Base-by-base conservation (phyloP, 805 yeast species). In the Dipodascopsis uninucleata region DNA sequence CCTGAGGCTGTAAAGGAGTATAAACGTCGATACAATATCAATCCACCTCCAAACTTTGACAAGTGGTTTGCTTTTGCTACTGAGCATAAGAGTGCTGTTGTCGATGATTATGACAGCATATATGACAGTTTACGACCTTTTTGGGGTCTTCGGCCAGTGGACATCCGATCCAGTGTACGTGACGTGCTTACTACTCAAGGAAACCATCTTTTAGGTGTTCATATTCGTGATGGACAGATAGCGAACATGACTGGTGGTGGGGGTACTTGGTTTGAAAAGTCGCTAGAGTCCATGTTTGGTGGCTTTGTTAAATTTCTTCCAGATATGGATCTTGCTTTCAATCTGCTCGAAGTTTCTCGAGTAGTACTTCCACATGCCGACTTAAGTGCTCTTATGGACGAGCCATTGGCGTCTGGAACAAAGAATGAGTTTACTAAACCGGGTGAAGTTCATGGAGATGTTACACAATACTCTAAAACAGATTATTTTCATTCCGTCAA, bases 21-120 rank as follows among this genome's bases (percentile, higher is more conserved):
- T 35, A 24, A 34, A 10, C 20, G 49, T 17, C 41, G 51, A 20
- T 45, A 53, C 28, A 32, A 29, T n/a, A 24, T 52, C 28, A 46
- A 44, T 28, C 60, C 60, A 16, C 60, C 60, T 12, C 60, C 60
- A 9, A 49, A 55, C 22, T 57, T 57, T 29, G 58, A 57, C 31
- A 47, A 45, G 21, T 57, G 60, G 60, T 52, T 46, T 29, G 45
- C 52, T n/a, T 53, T 35, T 25, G 56, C 59, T 8, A 36, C 40
- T 18, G 47, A 52, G 28, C 28, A 43, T 10, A 33, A 46, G 29
- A 28, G 48, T 12, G 35, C 33, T 12, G 32, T 55, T 9, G 31
- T 57, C 23, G 60, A 57, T 22, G 58, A 54, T 21, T 57, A 45
- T 34, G 57, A 55, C 40, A 31, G 38, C 14, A 57, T 57, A 12